Percentiles rank a stretch among this genome's conserved stretches.
Evolutionary conservation across 495 filamentous ascomycete species (phyloP).

Genomic region (Glarea lozoyensis): DNA sequence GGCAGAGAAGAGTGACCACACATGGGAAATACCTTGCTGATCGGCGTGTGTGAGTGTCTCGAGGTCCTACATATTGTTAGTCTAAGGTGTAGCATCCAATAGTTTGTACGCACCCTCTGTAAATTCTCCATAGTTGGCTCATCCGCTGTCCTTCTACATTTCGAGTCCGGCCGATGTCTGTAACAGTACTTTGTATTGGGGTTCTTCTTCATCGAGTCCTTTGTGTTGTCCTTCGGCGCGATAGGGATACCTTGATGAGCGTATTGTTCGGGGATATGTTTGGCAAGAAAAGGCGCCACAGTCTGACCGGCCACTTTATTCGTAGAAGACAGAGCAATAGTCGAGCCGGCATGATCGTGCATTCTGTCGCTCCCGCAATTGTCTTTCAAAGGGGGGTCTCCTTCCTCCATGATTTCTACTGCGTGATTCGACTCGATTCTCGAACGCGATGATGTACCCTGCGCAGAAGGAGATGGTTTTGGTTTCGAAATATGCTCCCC

Average conservation of each 20-base stretch:
- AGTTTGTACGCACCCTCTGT: slow-evolving; percentile 54
- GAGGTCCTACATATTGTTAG: slow-evolving; percentile 50
- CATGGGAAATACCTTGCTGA: slow-evolving; percentile 88
- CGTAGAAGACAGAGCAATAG: slow-evolving; percentile 17
- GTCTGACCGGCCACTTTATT: slow-evolving; percentile 38
- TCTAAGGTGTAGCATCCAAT: neutral
- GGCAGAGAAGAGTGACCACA: slow-evolving; percentile 96
- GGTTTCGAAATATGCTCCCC: neutral
- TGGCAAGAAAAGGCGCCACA: slow-evolving; percentile 73
- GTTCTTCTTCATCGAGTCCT: slow-evolving; percentile 35
- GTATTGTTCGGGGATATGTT: slow-evolving; percentile 79
- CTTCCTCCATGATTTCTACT: slow-evolving; percentile 1
- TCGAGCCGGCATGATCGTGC: slow-evolving; percentile 7
- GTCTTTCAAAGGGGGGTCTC: slow-evolving; percentile 12
- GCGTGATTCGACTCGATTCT: neutral
- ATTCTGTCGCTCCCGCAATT: slow-evolving; percentile 12
- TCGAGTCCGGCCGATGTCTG: slow-evolving; percentile 86
- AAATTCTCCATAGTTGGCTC: slow-evolving; percentile 93
- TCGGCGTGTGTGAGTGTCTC: slow-evolving; percentile 72
- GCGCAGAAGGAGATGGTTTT: neutral
- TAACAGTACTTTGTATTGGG: slow-evolving; percentile 92
- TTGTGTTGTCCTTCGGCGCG: slow-evolving; percentile 21
- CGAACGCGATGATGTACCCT: neutral
- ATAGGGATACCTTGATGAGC: slow-evolving; percentile 48
- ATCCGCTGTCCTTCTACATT: slow-evolving; percentile 85